Conservation (phyloP, 768 basidiomycete genomes). For the Suillus subaureus region DNA sequence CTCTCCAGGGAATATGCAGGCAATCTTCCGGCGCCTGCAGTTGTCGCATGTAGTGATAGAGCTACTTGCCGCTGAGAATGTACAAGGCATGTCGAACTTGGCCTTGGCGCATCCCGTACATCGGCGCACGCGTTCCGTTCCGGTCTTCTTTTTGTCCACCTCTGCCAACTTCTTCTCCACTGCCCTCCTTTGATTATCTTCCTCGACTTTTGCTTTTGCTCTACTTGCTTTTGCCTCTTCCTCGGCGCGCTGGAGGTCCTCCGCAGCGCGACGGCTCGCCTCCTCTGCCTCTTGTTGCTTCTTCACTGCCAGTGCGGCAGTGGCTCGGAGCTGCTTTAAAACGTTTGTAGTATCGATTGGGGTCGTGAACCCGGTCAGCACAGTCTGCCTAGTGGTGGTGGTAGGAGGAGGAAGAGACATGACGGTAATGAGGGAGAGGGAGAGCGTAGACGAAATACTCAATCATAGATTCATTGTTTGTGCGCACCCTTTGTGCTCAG, state of each 20-base stretch:
- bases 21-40: neutral
- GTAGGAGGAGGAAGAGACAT: neutral
- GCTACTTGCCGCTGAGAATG: neutral
- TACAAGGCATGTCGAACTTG: neutral
- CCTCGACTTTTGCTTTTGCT: neutral
- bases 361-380: neutral
- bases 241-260: neutral
- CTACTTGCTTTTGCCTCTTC: neutral
- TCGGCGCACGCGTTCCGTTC: neutral
- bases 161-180: neutral
- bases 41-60: neutral
- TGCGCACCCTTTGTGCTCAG: neutral
- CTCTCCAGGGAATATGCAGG: neutral
- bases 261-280: neutral
- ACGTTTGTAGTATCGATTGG: neutral
- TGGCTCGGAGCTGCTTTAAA: neutral
- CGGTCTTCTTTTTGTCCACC: neutral
- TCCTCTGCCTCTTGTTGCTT: neutral
- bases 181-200: neutral
- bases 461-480: neutral
- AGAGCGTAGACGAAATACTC: neutral
- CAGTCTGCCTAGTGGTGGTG: neutral
- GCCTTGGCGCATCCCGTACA: neutral
- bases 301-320: neutral
- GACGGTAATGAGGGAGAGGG: neutral